phyloP scores from a whole-genome alignment of 208 protist species.

The Trypanosoma boissoni region DNA sequence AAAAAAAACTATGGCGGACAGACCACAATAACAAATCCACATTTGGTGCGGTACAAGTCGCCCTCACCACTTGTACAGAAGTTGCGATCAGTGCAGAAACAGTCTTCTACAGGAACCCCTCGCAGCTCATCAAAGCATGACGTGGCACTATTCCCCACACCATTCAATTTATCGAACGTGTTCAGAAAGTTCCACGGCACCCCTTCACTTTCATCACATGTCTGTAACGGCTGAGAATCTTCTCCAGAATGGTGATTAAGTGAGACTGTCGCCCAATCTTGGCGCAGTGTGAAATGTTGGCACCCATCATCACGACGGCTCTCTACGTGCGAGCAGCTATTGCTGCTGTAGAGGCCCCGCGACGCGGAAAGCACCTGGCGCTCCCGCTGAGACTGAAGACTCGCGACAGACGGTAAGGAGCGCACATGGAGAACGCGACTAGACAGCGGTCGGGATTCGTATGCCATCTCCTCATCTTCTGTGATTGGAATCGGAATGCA shows the following conservation, averaged over 20 bases:
- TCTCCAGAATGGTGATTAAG: not conserved
- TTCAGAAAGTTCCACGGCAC: not conserved
- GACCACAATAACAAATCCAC: not conserved
- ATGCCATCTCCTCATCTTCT: not conserved
- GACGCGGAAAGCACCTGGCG: not conserved
- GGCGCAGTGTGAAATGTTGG: not conserved
- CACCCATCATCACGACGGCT: not conserved
- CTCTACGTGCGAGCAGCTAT: not conserved
- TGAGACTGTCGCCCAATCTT: not conserved
- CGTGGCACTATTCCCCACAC: not conserved
- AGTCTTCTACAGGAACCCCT: not conserved
- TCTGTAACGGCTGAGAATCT: not conserved
- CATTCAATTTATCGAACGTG: not conserved
- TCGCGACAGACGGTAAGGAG: not conserved
- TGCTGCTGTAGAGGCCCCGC: not conserved
- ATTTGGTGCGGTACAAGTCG: not conserved
- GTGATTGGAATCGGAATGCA: not conserved
- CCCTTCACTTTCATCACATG: not conserved
- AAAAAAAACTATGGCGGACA: not conserved
- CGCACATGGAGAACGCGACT: not conserved
- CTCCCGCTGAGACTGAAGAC: not conserved
- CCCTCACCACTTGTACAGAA: not conserved
- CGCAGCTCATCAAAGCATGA: not conserved
- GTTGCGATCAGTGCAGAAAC: not conserved
- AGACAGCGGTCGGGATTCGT: not conserved